Evolutionary conservation across 1,284 basidiomycete species (phyloP).

Genomic region (Meira nashicola): DNA sequence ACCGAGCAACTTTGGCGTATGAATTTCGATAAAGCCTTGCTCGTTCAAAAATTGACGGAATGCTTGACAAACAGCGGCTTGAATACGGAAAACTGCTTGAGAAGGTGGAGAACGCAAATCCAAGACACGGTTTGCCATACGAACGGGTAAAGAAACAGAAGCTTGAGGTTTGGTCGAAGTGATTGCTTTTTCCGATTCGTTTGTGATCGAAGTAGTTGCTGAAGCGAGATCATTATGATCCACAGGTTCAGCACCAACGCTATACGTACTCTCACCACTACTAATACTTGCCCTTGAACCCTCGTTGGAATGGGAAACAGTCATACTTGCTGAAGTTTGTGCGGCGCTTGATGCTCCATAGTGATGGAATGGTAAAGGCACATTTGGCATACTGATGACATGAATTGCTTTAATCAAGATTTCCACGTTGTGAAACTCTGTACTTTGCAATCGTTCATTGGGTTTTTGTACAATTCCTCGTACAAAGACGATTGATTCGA

Average conservation of each 20-base stretch:
- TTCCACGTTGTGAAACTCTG: constrained; percentile 36
- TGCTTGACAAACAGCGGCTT: constrained; percentile 37
- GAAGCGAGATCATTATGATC: constrained; percentile 10
- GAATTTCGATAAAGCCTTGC: constrained; percentile 43
- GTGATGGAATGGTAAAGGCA: constrained; percentile 44
- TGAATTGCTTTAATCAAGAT: constrained; percentile 39
- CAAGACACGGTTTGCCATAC: constrained; percentile 44
- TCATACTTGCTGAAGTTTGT: constrained; percentile 24
- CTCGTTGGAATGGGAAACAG: constrained; percentile 18
- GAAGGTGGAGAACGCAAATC: constrained; percentile 44
- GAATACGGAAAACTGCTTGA: constrained; percentile 46
- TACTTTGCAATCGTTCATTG: constrained; percentile 36
- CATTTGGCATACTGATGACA: constrained; percentile 29
- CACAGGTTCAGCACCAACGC: background rate
- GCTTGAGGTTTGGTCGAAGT: constrained; percentile 15
- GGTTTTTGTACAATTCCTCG: constrained; percentile 36
- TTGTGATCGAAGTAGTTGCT: background rate
- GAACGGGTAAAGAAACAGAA: constrained; percentile 23
- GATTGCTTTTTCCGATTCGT: constrained; percentile 11
- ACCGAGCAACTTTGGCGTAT: constrained; percentile 48
- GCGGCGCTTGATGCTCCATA: constrained; percentile 22
- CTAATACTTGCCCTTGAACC: constrained; percentile 6
- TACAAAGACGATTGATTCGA: constrained; percentile 42
- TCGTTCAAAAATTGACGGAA: constrained; percentile 43
- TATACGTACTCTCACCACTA: background rate